These are phyloP conservation scores for Dothideomycetes sp. DNA, from an alignment of 2,329 filamentous ascomycete genomes.

Conservation along the genomic window DNA sequence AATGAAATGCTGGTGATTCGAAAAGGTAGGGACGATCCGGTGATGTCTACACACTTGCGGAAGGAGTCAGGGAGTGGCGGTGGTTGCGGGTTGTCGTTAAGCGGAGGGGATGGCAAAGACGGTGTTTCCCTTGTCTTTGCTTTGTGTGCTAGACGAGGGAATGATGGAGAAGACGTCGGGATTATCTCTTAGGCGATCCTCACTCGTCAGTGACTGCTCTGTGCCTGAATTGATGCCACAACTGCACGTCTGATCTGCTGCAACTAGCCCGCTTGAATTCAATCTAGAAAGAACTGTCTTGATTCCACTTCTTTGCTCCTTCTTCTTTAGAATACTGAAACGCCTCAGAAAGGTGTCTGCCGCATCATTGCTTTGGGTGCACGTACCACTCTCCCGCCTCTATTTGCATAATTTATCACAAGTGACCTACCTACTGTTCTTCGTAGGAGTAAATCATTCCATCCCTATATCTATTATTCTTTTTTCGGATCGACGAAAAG, in stretches of 20 bases:
- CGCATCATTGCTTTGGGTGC: slow-evolving; percentile 1
- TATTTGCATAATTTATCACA: slow-evolving; percentile 6
- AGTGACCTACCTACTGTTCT: no score
- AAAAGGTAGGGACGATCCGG: no score
- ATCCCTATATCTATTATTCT: no score
- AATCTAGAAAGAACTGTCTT: background rate
- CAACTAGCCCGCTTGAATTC: background rate
- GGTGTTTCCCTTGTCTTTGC: slow-evolving; percentile 13
- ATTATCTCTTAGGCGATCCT: slow-evolving; percentile 8
- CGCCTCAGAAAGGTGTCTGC: slow-evolving; percentile 5
- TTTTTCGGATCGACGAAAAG: no score
- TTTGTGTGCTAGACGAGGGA: slow-evolving; percentile 14
- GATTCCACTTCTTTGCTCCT: slow-evolving; percentile 2
- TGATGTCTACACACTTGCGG: no score
- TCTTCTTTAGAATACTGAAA: background rate
- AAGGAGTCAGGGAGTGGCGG: slow-evolving; percentile 11
- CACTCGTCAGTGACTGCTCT: slow-evolving; percentile 1
- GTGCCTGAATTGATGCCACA: slow-evolving; percentile 1
- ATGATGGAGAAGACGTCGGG: slow-evolving; percentile 13
- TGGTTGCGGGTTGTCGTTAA: slow-evolving; percentile 10
- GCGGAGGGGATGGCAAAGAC: slow-evolving; percentile 4
- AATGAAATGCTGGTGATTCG: no score
- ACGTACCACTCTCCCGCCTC: background rate
- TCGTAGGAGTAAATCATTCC: no score
- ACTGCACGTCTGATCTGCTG: background rate